A percentile compares a stretch with the other conserved stretches of the same genome.
These are phyloP conservation scores for Xylariaceae sp. DNA, from an alignment of 2,329 filamentous ascomycete genomes.

Conservation along the genomic window DNA sequence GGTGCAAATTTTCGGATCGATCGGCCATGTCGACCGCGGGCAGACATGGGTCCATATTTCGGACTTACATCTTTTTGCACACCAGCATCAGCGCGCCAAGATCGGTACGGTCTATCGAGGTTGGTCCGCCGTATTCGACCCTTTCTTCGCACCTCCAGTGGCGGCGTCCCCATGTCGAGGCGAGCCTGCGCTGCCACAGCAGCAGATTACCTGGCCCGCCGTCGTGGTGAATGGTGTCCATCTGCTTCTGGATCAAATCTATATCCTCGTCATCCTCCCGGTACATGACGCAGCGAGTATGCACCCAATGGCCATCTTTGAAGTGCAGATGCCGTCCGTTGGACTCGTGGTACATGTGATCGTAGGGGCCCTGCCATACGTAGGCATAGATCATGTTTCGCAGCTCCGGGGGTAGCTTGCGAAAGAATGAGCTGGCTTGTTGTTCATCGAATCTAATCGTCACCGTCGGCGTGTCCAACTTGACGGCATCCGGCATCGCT, in stretches of 20 bases:
- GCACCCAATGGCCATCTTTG: conserved; percentile 29
- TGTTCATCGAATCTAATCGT: conserved; percentile 21
- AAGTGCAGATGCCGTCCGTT: conserved; percentile 31
- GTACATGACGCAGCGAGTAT: conserved; percentile 31
- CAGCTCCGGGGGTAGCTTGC: conserved; percentile 34
- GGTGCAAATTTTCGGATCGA: neutral
- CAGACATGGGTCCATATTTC: neutral
- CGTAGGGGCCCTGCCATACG: conserved; percentile 26
- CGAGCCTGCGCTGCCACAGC: conserved; percentile 30
- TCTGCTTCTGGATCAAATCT: conserved; percentile 29
- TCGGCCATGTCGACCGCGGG: conserved; percentile 1
- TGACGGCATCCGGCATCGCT: neutral
- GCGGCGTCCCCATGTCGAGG: conserved; percentile 32
- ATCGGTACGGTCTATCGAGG: conserved; percentile 26
- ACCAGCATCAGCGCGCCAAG: conserved; percentile 30
- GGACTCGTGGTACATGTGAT: conserved; percentile 28
- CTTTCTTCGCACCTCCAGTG: conserved; percentile 35
- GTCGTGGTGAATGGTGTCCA: conserved; percentile 26
- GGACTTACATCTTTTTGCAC: conserved; percentile 33
- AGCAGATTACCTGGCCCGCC: conserved; percentile 21
- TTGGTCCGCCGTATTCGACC: conserved; percentile 22
- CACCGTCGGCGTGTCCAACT: neutral
- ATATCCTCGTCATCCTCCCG: conserved; percentile 27
- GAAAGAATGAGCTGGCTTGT: conserved; percentile 30
- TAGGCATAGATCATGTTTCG: conserved; percentile 33